Evolutionary conservation across 768 basidiomycete species (phyloP).

Genomic region (Mycena haematopus): DNA sequence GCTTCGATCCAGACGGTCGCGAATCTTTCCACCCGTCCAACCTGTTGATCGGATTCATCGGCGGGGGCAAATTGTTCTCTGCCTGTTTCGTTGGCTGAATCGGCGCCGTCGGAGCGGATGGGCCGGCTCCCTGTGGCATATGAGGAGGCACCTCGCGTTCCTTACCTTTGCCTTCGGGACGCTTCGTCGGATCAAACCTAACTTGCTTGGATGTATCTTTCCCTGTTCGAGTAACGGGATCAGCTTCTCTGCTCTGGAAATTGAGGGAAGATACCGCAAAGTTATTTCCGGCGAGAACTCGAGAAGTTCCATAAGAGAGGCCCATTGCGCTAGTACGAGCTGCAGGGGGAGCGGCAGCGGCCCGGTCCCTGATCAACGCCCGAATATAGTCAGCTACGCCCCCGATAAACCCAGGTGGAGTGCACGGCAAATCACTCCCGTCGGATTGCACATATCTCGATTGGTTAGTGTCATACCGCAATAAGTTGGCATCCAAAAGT

Average conservation of each 20-base stretch:
- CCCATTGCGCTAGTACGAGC: background rate
- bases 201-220: constrained; percentile 3
- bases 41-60: constrained; percentile 15
- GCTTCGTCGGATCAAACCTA: background rate
- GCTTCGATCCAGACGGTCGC: background rate
- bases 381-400: constrained; percentile 13
- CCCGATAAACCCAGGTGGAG: background rate
- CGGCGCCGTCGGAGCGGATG: no score
- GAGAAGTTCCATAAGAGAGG: background rate
- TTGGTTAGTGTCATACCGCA: background rate
- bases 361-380: background rate
- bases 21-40: constrained; percentile 16
- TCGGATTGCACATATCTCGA: background rate
- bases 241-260: background rate
- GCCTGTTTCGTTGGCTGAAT: no score
- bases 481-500: background rate
- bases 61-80: background rate
- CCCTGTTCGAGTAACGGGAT: constrained; percentile 3
- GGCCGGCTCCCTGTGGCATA: background rate
- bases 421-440: background rate
- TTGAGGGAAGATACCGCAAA: constrained; percentile 20
- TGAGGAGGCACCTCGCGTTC: background rate
- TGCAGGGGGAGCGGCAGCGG: no score
- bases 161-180: constrained; percentile 5
- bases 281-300: background rate